phyloP scores from a whole-genome alignment of 805 yeast species.

The Saturnispora saitoi region DNA sequence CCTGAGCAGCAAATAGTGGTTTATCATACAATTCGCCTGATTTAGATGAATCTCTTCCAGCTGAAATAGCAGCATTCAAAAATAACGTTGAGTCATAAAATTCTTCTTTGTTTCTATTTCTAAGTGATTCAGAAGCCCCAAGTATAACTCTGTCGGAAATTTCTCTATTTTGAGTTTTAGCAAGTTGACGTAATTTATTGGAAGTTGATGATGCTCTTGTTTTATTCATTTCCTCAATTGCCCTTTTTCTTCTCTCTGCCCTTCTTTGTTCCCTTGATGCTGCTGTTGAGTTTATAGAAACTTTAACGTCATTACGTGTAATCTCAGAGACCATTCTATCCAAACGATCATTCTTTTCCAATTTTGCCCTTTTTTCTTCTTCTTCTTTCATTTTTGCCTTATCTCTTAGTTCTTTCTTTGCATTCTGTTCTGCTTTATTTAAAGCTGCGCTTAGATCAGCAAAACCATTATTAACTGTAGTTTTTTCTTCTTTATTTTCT shows the following conservation, averaged over 20 bases:
- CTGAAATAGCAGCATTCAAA: slow-evolving; percentile 34
- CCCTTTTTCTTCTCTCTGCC: slow-evolving; percentile 36
- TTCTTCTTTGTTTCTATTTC: slow-evolving; percentile 28
- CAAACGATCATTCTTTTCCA: slow-evolving; percentile 44
- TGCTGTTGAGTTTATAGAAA: slow-evolving; percentile 19
- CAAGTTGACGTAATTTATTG: slow-evolving; percentile 34
- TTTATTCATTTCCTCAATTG: slow-evolving; percentile 38
- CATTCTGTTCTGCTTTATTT: slow-evolving; percentile 54
- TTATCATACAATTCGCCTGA: slow-evolving; percentile 48
- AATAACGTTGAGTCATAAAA: slow-evolving; percentile 51
- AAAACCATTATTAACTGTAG: slow-evolving; percentile 40
- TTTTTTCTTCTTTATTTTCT: slow-evolving; percentile 36
- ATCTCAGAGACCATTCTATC: slow-evolving; percentile 42
- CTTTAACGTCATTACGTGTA: slow-evolving; percentile 12
- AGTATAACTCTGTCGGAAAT: slow-evolving; percentile 48
- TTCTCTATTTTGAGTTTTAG: slow-evolving; percentile 41
- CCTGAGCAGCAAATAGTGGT: slow-evolving; percentile 48
- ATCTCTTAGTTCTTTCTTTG: slow-evolving; percentile 46
- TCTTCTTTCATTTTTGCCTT: slow-evolving; percentile 42
- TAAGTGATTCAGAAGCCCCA: slow-evolving; percentile 30
- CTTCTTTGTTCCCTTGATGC: slow-evolving; percentile 32
- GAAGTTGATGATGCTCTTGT: slow-evolving; percentile 38
- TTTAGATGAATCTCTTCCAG: slow-evolving; percentile 28
- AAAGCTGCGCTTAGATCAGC: slow-evolving; percentile 62
- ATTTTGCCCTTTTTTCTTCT: slow-evolving; percentile 31